Base-by-base conservation (phyloP, 257 asterid genomes). In the Fraxinus pennsylvanica region DNA sequence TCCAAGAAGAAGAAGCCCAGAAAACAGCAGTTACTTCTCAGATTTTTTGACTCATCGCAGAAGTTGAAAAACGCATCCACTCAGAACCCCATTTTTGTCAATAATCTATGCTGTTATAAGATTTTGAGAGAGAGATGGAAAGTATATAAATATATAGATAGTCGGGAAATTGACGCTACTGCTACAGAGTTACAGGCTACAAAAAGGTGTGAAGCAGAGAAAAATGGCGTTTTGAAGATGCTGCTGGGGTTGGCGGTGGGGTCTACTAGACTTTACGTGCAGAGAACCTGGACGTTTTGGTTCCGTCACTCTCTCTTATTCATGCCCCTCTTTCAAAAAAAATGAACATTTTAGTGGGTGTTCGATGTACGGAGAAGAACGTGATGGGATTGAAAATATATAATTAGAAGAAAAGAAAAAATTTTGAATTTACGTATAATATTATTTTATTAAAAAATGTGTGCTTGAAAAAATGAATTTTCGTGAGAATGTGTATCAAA, bases 201-300 rank as follows among this genome's bases (percentile, higher is more conserved):
- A 43, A 2, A 61, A 61, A 25, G 30, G 52, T 10, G 17, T 43
- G 3, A 61, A 29, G 43, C 14, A 36, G 35, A 71, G 8, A 73
- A 76, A 45, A 75, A 45, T 25, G 22, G 22, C 10, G 83, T 61
- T 61, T 13, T 22, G 68, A 19, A 19, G 68, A 61, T 5, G 68
- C 22, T 61, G 68, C 33, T 9, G 59, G 35, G 15, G 13, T 25
- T 21, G 10, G 19, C 17, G 77, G 76, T 87, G 96, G 90, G 86
- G 47, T 87, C 86, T 17, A 71, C 76, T 33, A 13, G 76, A 87
- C 57, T 41, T 82, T 85, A 89, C 90, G 88, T 91, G 93, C 88
- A 86, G 91, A 86, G 98, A 90, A 93, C 96, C 88, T 93, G 63
- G 98, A 93, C 98, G 80, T 43, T 45, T 72, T 17, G 30, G 2